Conservation (phyloP, 1,284 basidiomycete species). For the Ganoderma boninense region DNA sequence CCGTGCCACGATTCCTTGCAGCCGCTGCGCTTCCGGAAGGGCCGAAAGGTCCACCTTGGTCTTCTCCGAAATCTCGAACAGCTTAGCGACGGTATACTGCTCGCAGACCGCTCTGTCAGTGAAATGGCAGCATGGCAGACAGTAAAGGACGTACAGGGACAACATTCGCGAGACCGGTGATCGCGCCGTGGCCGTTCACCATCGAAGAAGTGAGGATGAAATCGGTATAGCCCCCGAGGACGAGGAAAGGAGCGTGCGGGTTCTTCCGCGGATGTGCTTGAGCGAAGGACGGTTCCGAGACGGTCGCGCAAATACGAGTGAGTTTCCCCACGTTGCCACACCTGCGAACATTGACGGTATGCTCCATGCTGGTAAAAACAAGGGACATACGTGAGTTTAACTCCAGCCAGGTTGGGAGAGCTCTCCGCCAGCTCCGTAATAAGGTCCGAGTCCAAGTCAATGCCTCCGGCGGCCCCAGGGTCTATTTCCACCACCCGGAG, state of each 20-base stretch:
- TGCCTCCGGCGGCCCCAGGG: constrained; percentile 82
- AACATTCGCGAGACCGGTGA: constrained; percentile 83
- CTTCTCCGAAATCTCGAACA: constrained; percentile 70
- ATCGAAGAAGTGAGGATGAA: constrained; percentile 79
- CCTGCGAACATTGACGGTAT: constrained; percentile 44
- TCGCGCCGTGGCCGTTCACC: constrained; percentile 79
- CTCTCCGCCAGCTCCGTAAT: constrained; percentile 79
- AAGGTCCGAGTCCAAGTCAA: constrained; percentile 86
- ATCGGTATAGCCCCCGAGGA: constrained; percentile 82
- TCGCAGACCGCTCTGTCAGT: constrained; percentile 24
- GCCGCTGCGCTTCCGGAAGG: constrained; percentile 73
- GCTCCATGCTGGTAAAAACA: not conserved
- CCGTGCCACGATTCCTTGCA: constrained; percentile 83
- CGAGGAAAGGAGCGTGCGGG: constrained; percentile 58
- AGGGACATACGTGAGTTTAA: constrained; percentile 80
- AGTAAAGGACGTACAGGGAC: constrained; percentile 64
- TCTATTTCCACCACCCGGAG: constrained; percentile 47
- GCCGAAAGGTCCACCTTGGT: constrained; percentile 61
- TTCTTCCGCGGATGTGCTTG: constrained; percentile 70
- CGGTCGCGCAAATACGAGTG: constrained; percentile 77
- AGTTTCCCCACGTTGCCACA: constrained; percentile 92
- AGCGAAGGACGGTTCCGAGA: constrained; percentile 64
- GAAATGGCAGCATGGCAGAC: not conserved
- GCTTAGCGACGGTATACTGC: constrained; percentile 65
- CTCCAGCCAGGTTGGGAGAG: constrained; percentile 78